Evolutionary conservation across 2,329 filamentous ascomycete genomes (phyloP).

Genomic region (Beauveria varroae): DNA sequence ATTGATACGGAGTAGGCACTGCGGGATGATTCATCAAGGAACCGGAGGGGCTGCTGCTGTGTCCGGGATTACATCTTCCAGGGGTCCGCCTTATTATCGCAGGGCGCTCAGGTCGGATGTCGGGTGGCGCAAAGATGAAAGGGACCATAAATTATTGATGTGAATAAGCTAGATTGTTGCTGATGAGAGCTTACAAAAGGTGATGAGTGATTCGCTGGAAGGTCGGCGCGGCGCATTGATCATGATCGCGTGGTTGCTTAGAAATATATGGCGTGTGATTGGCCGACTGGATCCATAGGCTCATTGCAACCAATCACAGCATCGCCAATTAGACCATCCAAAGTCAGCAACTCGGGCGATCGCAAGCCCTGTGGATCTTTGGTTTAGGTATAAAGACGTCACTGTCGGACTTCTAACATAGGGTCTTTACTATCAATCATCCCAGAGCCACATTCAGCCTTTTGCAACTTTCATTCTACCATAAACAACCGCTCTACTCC

Average conservation of each 20-base stretch:
- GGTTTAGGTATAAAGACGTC: conserved; percentile 11
- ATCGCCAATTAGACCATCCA: background rate
- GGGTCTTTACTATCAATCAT: background rate
- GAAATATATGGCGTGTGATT: background rate
- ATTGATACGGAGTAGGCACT: background rate
- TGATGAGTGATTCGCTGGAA: background rate
- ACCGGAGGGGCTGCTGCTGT: background rate
- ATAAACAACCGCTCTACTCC: background rate
- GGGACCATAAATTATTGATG: background rate
- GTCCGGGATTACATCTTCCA: background rate
- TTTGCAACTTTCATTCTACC: background rate
- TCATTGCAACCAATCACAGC: conserved; percentile 1
- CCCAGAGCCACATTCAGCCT: background rate
- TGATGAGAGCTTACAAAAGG: background rate
- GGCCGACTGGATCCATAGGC: background rate
- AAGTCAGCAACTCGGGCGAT: conserved; percentile 4
- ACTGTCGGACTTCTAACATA: background rate
- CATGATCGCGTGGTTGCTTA: conserved; percentile 6
- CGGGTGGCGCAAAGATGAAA: background rate
- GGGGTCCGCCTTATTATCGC: background rate
- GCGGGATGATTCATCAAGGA: background rate
- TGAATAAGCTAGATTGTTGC: background rate
- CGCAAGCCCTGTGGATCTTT: background rate
- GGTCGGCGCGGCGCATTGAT: background rate
- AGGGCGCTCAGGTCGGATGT: background rate